Evolutionary conservation across 1,139 yeast species (phyloP).

Genomic region (Saccharomyces hybrid): DNA sequence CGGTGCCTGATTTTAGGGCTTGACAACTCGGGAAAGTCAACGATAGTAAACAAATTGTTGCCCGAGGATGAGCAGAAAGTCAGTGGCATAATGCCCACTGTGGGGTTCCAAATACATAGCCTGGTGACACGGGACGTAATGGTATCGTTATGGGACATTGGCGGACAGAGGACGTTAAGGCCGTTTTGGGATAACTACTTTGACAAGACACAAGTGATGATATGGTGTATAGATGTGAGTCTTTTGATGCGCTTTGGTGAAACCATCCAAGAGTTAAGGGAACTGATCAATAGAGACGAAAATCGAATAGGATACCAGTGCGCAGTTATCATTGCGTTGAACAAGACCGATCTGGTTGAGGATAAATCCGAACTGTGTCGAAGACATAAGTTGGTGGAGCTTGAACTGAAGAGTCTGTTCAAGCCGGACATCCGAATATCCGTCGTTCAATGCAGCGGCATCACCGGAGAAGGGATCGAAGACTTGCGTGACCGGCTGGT

Average conservation of each 20-base stretch:
- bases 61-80: constrained; percentile 33
- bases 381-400: not conserved
- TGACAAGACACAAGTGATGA: constrained; percentile 70
- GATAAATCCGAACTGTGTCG: constrained; percentile 2
- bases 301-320: constrained; percentile 52
- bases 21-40: constrained; percentile 85
- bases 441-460: constrained; percentile 14
- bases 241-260: constrained; percentile 56
- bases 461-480: constrained; percentile 14
- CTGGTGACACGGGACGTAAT: constrained; percentile 33
- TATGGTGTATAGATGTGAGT: constrained; percentile 89
- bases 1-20: constrained; percentile 72
- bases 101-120: constrained; percentile 56
- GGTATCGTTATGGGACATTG: constrained; percentile 71
- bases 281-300: constrained; percentile 53
- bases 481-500: constrained; percentile 1
- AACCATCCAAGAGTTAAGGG: constrained; percentile 56
- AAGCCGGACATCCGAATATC: not conserved
- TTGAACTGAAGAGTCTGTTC: not conserved
- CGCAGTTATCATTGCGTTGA: constrained; percentile 46
- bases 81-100: constrained; percentile 45
- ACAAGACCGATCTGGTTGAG: constrained; percentile 48
- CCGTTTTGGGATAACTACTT: constrained; percentile 90
- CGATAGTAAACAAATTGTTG: constrained; percentile 52
- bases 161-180: constrained; percentile 77